These are phyloP conservation scores for Colletotrichum sp. DNA, from an alignment of 2,329 filamentous ascomycete species.

Conservation along the genomic window DNA sequence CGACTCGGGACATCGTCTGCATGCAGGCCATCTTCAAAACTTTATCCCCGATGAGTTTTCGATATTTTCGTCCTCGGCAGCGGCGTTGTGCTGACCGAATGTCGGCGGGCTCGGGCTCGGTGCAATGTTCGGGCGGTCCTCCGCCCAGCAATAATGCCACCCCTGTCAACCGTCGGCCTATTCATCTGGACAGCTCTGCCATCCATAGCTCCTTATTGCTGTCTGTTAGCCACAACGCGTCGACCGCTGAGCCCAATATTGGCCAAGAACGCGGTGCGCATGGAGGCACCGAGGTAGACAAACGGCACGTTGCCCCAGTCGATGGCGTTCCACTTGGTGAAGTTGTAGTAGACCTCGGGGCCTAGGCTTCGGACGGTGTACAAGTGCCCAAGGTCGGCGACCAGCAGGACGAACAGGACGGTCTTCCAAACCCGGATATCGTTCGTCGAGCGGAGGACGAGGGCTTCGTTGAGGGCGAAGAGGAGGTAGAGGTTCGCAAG, in stretches of 20 bases:
- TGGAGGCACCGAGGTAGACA: constrained; percentile 68
- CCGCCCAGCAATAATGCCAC: not conserved
- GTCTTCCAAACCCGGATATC: constrained; percentile 74
- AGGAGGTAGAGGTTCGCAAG: constrained; percentile 80
- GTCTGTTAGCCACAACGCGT: constrained; percentile 18
- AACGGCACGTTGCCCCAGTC: constrained; percentile 73
- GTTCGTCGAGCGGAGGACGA: constrained; percentile 72
- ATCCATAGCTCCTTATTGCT: not conserved
- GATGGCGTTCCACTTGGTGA: constrained; percentile 68
- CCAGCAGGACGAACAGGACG: constrained; percentile 68
- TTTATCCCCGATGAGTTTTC: not conserved
- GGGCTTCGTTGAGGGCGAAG: constrained; percentile 78
- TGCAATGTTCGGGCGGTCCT: constrained; percentile 10
- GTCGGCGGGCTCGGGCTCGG: constrained; percentile 12
- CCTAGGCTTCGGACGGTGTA: constrained; percentile 69
- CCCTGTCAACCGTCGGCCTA: not conserved
- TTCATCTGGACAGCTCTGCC: not conserved
- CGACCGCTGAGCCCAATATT: constrained; percentile 55
- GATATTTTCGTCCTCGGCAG: not conserved
- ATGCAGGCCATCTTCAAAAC: not conserved
- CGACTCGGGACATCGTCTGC: not conserved
- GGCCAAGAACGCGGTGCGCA: constrained; percentile 64
- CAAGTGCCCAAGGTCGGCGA: constrained; percentile 80
- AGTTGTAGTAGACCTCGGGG: constrained; percentile 65
- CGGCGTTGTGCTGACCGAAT: not conserved